phyloP scores from a whole-genome alignment of 306 rosid genomes.

The Trifolium repens region DNA sequence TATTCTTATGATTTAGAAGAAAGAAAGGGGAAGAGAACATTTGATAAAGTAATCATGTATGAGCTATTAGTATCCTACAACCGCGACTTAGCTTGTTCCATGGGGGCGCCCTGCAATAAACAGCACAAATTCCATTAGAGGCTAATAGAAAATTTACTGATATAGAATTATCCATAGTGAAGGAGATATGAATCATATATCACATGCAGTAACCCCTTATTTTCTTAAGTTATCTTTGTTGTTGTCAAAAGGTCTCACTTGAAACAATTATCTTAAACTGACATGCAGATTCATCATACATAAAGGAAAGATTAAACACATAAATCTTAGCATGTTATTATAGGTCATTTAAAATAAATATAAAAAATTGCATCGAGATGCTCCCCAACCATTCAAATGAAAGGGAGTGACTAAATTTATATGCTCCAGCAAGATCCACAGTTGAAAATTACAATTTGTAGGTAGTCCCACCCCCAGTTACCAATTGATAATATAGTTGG shows the following conservation, averaged over 20 bases:
- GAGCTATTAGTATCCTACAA: constrained; percentile 31
- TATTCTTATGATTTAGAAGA: constrained; percentile 30
- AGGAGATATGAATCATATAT: background rate
- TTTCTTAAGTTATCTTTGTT: background rate
- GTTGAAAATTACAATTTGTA: background rate
- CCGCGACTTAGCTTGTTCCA: constrained; percentile 51
- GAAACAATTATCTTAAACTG: background rate
- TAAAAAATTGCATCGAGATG: background rate
- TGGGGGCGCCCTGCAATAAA: constrained; percentile 45
- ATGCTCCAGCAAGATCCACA: background rate
- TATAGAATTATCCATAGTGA: background rate
- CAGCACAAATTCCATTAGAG: constrained; percentile 39
- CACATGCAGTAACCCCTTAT: background rate
- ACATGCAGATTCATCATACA: background rate
- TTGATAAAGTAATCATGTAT: constrained; percentile 21
- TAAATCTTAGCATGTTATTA: background rate
- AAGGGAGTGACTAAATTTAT: background rate
- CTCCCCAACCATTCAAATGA: background rate
- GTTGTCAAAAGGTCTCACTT: constrained; percentile 5
- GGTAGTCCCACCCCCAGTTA: background rate
- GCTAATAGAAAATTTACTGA: background rate
- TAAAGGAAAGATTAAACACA: background rate
- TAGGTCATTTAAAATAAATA: background rate
- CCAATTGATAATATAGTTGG: background rate
- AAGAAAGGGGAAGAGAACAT: background rate